phyloP scores from a whole-genome alignment of 2,329 filamentous ascomycete genomes.

The Talaromyces piceae region DNA sequence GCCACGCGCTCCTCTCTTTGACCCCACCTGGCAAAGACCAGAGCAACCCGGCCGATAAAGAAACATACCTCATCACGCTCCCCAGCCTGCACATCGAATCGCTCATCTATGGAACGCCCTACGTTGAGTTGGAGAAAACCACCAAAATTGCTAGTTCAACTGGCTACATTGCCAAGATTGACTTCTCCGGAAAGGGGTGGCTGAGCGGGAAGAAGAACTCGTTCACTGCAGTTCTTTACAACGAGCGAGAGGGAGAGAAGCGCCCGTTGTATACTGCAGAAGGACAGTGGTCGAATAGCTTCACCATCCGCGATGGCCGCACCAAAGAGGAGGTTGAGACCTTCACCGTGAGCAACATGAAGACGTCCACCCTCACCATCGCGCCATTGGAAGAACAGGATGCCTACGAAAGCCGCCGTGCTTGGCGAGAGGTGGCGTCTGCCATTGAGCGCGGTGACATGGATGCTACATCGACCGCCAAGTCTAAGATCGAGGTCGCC shows the following conservation, averaged over 20 bases:
- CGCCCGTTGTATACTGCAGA: conserved; percentile 67
- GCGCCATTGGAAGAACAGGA: conserved; percentile 72
- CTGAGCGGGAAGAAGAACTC: conserved; percentile 92
- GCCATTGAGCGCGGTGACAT: conserved; percentile 78
- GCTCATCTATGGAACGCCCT: conserved; percentile 65
- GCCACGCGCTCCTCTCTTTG: conserved; percentile 75
- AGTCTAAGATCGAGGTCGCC: conserved; percentile 81
- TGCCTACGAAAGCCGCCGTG: conserved; percentile 76
- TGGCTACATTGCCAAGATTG: conserved; percentile 81
- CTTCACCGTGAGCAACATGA: conserved; percentile 52
- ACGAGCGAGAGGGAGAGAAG: conserved; percentile 58
- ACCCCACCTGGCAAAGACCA: conserved; percentile 46
- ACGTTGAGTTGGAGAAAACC: conserved; percentile 79
- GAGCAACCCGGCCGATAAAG: conserved; percentile 34
- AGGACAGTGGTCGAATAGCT: conserved; percentile 83
- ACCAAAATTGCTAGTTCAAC: conserved; percentile 81
- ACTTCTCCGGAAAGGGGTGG: conserved; percentile 93
- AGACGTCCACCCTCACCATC: conserved; percentile 62
- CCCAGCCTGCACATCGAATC: conserved; percentile 90
- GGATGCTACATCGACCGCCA: conserved; percentile 69
- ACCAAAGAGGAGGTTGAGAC: conserved; percentile 46
- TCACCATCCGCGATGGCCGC: conserved; percentile 66
- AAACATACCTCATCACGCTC: conserved; percentile 84
- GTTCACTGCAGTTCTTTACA: conserved; percentile 69
- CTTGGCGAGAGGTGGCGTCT: conserved; percentile 78